phyloP scores from a whole-genome alignment of 2,329 filamentous ascomycete genomes.

The Pestalotiopsis sp. region DNA sequence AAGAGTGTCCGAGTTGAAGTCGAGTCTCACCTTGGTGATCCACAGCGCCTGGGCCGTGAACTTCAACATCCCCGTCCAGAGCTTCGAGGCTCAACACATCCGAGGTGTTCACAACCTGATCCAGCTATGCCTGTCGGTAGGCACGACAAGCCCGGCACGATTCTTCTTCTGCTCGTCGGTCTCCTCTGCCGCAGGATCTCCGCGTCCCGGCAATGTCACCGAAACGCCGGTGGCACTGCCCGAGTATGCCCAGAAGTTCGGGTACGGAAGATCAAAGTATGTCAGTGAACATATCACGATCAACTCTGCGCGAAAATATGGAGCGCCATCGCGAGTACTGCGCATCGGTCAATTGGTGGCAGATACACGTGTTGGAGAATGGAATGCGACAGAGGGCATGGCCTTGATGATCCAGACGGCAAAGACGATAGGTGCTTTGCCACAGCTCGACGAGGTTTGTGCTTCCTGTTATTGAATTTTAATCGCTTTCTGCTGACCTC shows the following conservation, averaged over 20 bases:
- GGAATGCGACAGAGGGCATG: not conserved
- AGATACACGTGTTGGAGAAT: not conserved
- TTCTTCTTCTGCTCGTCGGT: not conserved
- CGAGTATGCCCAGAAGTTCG: not conserved
- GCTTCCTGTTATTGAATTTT: not conserved
- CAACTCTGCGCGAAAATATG: not conserved
- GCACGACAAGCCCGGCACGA: not conserved
- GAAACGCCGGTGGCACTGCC: not conserved
- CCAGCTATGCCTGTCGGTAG: not conserved
- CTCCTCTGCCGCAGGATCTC: not conserved
- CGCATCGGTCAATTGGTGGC: not conserved
- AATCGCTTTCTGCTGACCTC: not conserved
- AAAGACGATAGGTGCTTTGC: not conserved
- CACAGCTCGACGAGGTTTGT: not conserved
- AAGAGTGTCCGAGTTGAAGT: not conserved
- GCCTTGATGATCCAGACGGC: not conserved
- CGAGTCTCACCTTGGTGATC: not conserved
- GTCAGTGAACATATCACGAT: not conserved
- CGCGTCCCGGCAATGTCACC: not conserved
- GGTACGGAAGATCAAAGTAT: not conserved
- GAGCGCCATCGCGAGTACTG: not conserved
- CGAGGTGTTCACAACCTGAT: not conserved
- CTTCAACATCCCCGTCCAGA: not conserved
- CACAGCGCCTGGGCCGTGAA: not conserved
- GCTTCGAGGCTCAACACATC: not conserved